Evolutionary conservation across 176 grass and related monocot genomes (phyloP).

Genomic region (Panicum miliaceum): DNA sequence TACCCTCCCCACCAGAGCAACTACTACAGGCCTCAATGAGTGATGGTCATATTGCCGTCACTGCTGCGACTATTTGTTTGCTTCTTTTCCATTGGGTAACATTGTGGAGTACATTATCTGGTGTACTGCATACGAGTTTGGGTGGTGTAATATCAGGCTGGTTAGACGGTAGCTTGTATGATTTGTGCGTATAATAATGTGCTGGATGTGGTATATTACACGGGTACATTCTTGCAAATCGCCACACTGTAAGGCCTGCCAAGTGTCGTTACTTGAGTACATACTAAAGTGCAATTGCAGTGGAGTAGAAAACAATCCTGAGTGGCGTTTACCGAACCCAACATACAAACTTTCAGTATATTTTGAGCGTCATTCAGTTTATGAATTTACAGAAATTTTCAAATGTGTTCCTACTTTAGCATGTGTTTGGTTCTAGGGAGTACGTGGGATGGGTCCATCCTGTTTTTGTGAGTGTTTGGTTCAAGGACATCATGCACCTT

Average conservation of each 20-base stretch:
- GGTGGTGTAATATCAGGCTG: conserved; percentile 42
- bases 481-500: no score
- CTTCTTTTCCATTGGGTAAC: conserved; percentile 23
- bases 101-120: conserved; percentile 38
- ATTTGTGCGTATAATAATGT: conserved; percentile 58
- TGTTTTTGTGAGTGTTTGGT: no score
- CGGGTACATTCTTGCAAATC: not conserved
- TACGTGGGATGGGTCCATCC: no score
- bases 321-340: not conserved
- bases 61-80: conserved; percentile 30
- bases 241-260: not conserved
- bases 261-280: not conserved
- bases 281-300: not conserved
- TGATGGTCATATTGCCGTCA: not conserved
- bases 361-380: not conserved
- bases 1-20: conserved; percentile 66
- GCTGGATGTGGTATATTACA: conserved; percentile 9
- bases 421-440: no score
- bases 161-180: conserved; percentile 41
- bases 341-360: not conserved
- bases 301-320: not conserved
- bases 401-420: not conserved
- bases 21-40: conserved; percentile 86
- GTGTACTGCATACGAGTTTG: conserved; percentile 19
- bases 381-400: not conserved